Base-by-base conservation (phyloP, 495 filamentous ascomycete species). In the Penicillium herquei region DNA sequence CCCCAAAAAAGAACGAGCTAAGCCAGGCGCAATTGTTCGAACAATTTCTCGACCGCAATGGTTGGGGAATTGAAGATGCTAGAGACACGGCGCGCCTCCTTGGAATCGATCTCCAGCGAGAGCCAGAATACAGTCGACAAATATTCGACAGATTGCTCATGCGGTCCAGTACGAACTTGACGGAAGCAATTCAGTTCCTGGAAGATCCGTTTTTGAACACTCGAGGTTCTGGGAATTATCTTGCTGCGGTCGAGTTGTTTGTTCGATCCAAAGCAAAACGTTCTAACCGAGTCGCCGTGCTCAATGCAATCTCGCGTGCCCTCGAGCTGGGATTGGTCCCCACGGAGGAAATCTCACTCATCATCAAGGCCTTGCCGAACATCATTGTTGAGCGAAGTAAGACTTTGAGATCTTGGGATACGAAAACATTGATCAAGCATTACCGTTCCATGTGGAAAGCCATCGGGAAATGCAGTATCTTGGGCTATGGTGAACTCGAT, bases 131-230 rank as follows among this genome's bases (percentile, higher is more conserved):
- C 52, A 77, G 76, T 52, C 70, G 67, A 10, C 53, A 72, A 47
- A 72, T 75, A 16, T 76, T 81, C 54, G 47, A 67, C 41, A 66
- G 68, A 8, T 54, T 80, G 39, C 59, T 76, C 12, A 49, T 59
- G 26, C 58, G 50, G 7, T 59, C 58, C 3, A 39, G 41, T 4
- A 45, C 33, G 7, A 49, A 60, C 13, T 64, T 56, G 34, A 67
- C 13, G 9, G 63, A 71, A 53, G 61, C 73, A 0, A 53, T 73
- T n/a, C 49, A 60, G 8, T 80, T 80, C 37, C 47, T 81, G 26
- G 71, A 76, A 41, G 78, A 82, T 47, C 65, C 64, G 0, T 63
- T 63, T 30, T 46, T 81, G 33, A 79, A 79, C 49, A 67, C 63
- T 30, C 61, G 50, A 5, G 71, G 72, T 12, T 68, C 75, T 11